Base-by-base conservation (phyloP, 2,329 filamentous ascomycete species). In the Colletotrichum orchidophilum region DNA sequence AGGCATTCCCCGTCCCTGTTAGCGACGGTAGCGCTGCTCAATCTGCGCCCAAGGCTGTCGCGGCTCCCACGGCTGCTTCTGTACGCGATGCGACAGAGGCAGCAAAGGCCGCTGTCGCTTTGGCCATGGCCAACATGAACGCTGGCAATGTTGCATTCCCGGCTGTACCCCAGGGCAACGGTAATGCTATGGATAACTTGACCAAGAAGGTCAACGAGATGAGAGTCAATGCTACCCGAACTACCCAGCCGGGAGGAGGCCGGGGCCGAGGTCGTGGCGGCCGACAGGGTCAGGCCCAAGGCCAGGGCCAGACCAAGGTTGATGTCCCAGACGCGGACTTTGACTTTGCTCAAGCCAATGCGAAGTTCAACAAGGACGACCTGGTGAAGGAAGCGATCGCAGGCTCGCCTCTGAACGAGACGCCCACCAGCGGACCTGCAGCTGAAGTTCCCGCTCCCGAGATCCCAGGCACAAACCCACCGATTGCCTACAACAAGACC, bases 321-420 rank as follows among this genome's bases (percentile, higher is more conserved):
- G 95, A 97, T 63, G 94, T 99, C 3, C 96, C 96, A 0, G 90
- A 93, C 58, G 91, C 94, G 1, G 96, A 98, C 78, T 99, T 95
- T 76, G 96, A 99, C 78, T 99, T 99, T 78, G 93, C 93, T 5
- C 79, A 83, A 63, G 80, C 83, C 49, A 85, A 86, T 72, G 83
- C 83, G 46, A 86, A 85, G 75, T 85, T 85, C 73, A 85, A 85
- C 78, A 85, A 84, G 77, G 79, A 82, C 49, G 82, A 84, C 15
- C 81, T 97, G 55, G 92, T 94, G 49, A 97, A 97, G 83, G 94
- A 98, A 81, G 95, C 94, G 4, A 94, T 95, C 78, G 92, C 93
- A 26, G 89, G 93, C n/a, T 92, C 93, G 9, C 93, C 94, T 5
- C 78, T 87, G 27, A 83, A 84, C 49, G 90, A 92, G 57, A 83